Conservation (phyloP, 1,139 yeast genomes). For the Hansenula sp. region DNA sequence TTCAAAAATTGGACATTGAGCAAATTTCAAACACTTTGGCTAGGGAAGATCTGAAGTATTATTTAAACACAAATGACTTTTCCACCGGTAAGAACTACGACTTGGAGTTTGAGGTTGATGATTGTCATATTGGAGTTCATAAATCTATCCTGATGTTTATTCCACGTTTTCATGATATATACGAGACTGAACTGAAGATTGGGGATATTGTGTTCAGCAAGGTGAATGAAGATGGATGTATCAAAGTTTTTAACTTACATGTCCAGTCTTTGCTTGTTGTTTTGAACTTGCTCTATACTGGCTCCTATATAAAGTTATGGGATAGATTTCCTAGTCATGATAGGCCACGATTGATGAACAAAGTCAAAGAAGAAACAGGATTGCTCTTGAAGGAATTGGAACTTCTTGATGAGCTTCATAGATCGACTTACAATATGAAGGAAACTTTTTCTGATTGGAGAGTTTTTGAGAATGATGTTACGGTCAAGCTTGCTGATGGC, state of each 20-base stretch:
- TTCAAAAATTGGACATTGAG: constrained; percentile 2
- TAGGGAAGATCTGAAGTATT: constrained; percentile 21
- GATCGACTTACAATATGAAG: constrained; percentile 9
- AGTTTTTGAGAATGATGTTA: constrained; percentile 25
- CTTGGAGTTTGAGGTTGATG: constrained; percentile 21
- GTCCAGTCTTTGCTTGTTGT: constrained; percentile 26
- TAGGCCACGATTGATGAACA: constrained; percentile 14
- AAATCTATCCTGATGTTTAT: constrained; percentile 12
- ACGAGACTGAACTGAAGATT: constrained; percentile 5
- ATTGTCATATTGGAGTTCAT: constrained; percentile 19
- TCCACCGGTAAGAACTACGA: constrained; percentile 25
- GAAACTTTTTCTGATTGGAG: constrained; percentile 10
- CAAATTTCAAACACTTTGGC: constrained; percentile 13
- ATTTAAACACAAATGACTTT: constrained; percentile 18
- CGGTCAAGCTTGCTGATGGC: constrained; percentile 39
- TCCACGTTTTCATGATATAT: constrained; percentile 6
- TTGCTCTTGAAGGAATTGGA: constrained; percentile 16
- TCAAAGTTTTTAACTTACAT: constrained; percentile 8
- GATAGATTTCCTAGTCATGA: constrained; percentile 22
- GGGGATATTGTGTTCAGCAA: constrained; percentile 12
- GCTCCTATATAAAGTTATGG: constrained; percentile 38
- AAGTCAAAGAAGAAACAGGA: constrained; percentile 21
- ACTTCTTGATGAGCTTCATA: constrained; percentile 21
- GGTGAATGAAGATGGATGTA: constrained; percentile 5
- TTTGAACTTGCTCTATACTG: constrained; percentile 46